A percentile compares a stretch with the other conserved stretches of the same genome.
phyloP scores from a whole-genome alignment of 306 rosid species.

The Arachis stenosperma region DNA sequence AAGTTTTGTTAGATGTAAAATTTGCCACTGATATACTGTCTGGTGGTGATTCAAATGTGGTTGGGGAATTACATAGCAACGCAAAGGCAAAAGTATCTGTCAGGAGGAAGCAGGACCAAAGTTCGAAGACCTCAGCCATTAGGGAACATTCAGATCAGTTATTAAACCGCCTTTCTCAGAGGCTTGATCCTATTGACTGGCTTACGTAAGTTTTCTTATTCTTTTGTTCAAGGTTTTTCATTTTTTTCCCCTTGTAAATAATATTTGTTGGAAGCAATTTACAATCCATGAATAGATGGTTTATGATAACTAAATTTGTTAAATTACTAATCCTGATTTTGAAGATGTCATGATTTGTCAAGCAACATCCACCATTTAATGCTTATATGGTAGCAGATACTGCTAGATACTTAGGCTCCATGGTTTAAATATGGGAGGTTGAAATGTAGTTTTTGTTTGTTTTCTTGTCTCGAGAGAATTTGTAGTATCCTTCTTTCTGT shows the following conservation, averaged over 20 bases:
- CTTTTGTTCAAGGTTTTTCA: slow-evolving; percentile 18
- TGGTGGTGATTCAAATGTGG: slow-evolving; percentile 66
- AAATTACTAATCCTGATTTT: background rate
- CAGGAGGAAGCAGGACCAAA: slow-evolving; percentile 78
- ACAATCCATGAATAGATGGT: slow-evolving; percentile 17
- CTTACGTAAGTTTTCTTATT: slow-evolving; percentile 75
- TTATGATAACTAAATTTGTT: slow-evolving; percentile 21
- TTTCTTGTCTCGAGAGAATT: slow-evolving; percentile 5
- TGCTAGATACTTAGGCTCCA: background rate
- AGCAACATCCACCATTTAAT: slow-evolving; percentile 3
- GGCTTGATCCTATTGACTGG: slow-evolving; percentile 98
- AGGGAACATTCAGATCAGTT: slow-evolving; percentile 68
- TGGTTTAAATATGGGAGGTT: slow-evolving; percentile 10
- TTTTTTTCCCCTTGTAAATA: slow-evolving; percentile 15
- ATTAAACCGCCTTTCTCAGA: slow-evolving; percentile 73
- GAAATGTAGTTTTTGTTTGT: background rate
- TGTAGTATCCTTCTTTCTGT: slow-evolving; percentile 15
- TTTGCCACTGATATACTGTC: slow-evolving; percentile 91
- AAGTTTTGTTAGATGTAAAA: slow-evolving; percentile 83
- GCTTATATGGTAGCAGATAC: slow-evolving; percentile 20
- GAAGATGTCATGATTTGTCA: slow-evolving; percentile 1
- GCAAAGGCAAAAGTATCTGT: slow-evolving; percentile 53
- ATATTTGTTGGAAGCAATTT: slow-evolving; percentile 6
- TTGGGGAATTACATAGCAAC: slow-evolving; percentile 55
- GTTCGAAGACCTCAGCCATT: slow-evolving; percentile 58